Evolutionary conservation across 2,329 filamentous ascomycete species (phyloP).

Genomic region (Alternaria rosae): DNA sequence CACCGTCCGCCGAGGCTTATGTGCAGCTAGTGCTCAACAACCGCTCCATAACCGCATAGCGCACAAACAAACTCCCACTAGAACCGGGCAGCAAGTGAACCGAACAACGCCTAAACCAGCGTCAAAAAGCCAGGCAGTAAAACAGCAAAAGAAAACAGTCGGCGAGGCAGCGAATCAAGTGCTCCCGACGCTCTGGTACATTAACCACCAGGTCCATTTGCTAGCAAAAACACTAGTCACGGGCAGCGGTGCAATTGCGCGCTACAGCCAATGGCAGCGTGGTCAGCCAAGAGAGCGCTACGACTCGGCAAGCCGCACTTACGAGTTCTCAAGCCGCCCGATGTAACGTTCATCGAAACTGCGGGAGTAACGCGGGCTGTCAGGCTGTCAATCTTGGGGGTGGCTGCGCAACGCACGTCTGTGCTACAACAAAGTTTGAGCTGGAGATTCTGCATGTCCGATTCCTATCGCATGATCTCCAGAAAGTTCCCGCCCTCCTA

Average conservation of each 20-base stretch:
- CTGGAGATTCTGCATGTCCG: conserved; percentile 7
- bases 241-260: conserved; percentile 22
- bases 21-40: conserved; percentile 2
- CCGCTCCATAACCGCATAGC: neutral
- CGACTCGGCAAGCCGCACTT: conserved; percentile 11
- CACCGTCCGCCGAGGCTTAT: neutral
- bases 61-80: conserved; percentile 8
- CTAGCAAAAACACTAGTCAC: conserved; percentile 16
- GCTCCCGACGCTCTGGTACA: conserved; percentile 19
- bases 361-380: conserved; percentile 19
- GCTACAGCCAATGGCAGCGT: conserved; percentile 19
- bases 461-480: conserved; percentile 13
- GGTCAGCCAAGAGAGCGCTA: conserved; percentile 1
- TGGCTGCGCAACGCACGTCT: conserved; percentile 9
- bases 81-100: conserved; percentile 13
- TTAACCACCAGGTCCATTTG: conserved; percentile 15
- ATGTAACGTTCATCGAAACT: conserved; percentile 20
- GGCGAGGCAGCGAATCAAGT: conserved; percentile 29
- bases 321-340: conserved; percentile 13
- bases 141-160: conserved; percentile 15
- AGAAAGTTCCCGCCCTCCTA: conserved; percentile 5
- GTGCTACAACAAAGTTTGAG: conserved; percentile 3
- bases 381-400: conserved; percentile 11
- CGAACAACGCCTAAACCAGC: conserved; percentile 11
- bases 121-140: conserved; percentile 4